phyloP scores from a whole-genome alignment of 495 filamentous ascomycete genomes.

The Daldinia caldariorum region DNA sequence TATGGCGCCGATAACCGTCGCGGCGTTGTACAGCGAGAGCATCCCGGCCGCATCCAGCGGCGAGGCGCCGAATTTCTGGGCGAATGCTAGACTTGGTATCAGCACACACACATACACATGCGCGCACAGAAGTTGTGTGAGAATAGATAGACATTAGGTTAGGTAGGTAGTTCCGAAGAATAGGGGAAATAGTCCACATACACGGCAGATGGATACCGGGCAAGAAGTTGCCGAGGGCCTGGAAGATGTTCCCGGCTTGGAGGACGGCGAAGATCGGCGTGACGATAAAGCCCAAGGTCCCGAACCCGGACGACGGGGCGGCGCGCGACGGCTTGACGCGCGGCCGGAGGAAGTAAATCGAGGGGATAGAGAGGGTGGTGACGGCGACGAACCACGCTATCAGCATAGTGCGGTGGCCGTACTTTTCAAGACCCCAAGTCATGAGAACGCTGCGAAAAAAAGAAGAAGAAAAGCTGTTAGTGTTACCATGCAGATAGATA shows the following conservation, averaged over 20 bases:
- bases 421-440: conserved; percentile 59
- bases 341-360: conserved; percentile 67
- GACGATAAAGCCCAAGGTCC: conserved; percentile 59
- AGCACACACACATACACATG: background rate
- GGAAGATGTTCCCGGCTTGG: conserved; percentile 65
- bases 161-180: background rate
- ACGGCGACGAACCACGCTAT: conserved; percentile 60
- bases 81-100: conserved; percentile 23
- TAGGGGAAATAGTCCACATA: background rate
- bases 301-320: conserved; percentile 43
- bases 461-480: too few species aligned
- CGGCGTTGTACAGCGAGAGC: conserved; percentile 68
- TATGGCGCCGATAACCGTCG: conserved; percentile 68
- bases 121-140: too few species aligned
- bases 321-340: conserved; percentile 59
- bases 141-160: too few species aligned
- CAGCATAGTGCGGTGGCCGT: conserved; percentile 66
- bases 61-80: conserved; percentile 50
- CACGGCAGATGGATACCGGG: conserved; percentile 70
- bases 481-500: too few species aligned
- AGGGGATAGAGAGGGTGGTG: conserved; percentile 60
- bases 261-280: conserved; percentile 59
- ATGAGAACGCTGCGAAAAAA: conserved; percentile 49
- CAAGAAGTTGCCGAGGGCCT: conserved; percentile 75
- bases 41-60: conserved; percentile 61